These are phyloP conservation scores for Lathyrus oleraceus DNA, from an alignment of 306 rosid species.

Conservation along the genomic window DNA sequence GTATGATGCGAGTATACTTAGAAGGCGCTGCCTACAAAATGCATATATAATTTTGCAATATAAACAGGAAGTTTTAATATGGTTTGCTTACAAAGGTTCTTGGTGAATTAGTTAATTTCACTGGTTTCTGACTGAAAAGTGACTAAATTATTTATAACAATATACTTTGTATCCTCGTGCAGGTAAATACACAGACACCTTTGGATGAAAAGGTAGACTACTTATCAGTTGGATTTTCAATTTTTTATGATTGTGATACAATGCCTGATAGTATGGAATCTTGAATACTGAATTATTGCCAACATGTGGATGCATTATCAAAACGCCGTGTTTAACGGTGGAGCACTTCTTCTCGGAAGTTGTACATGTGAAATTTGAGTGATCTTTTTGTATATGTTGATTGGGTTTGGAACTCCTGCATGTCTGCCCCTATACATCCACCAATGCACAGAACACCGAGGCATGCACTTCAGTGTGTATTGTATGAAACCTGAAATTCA, in stretches of 20 bases:
- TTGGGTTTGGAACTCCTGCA: too few species aligned
- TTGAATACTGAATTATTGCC: too few species aligned
- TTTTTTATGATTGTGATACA: background rate
- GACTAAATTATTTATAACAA: background rate
- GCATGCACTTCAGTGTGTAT: too few species aligned
- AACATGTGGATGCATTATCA: background rate
- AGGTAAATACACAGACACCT: slow-evolving; percentile 31
- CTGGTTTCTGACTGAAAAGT: background rate
- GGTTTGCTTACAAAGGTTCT: background rate
- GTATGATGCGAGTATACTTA: background rate
- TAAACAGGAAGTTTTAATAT: background rate
- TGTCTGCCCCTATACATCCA: too few species aligned
- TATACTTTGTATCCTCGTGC: slow-evolving; percentile 21
- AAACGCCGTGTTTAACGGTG: background rate
- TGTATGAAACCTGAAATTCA: too few species aligned
- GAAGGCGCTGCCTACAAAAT: background rate
- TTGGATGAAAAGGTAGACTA: slow-evolving; percentile 16
- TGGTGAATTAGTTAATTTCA: background rate
- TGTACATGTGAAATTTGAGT: background rate
- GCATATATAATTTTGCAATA: background rate
- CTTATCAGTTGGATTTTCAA: background rate
- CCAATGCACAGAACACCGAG: too few species aligned
- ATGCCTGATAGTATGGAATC: too few species aligned
- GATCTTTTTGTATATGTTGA: too few species aligned
- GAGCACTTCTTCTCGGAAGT: background rate